Percentiles rank a stretch among this genome's conserved stretches.
These are phyloP conservation scores for Chlamydomonas incerta DNA, from an alignment of 139 green algal genomes.

Conservation along the genomic window DNA sequence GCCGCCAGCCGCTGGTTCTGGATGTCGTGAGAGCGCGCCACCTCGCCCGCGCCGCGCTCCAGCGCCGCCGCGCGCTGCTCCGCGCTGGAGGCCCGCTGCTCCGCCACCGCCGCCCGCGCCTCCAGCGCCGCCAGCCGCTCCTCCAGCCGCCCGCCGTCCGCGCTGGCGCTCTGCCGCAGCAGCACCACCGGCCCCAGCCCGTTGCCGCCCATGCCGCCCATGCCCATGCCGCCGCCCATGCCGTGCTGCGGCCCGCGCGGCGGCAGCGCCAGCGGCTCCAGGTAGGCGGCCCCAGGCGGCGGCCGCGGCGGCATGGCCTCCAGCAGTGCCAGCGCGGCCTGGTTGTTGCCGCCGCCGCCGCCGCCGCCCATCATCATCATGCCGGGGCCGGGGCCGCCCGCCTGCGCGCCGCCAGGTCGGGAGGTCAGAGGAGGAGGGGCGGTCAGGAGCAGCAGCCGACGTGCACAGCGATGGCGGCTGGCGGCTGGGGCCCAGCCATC, in stretches of 20 bases:
- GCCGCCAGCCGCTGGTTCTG: constrained; percentile 43
- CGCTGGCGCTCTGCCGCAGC: not conserved
- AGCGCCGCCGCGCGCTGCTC: constrained; percentile 24
- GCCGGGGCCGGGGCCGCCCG: too few species aligned
- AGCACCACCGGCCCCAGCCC: not conserved
- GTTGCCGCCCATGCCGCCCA: not conserved
- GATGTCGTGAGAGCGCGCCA: constrained; percentile 39
- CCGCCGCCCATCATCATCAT: too few species aligned
- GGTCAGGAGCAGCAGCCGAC: too few species aligned
- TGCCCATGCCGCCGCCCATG: not conserved
- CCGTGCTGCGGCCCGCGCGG: too few species aligned
- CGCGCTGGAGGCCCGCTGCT: constrained; percentile 6
- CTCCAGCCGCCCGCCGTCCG: not conserved
- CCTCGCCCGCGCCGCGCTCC: not conserved
- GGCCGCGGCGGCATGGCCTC: not conserved
- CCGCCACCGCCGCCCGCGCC: constrained; percentile 1
- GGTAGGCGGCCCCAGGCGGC: not conserved
- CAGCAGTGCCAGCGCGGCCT: not conserved
- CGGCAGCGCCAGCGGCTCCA: constrained; percentile 11
- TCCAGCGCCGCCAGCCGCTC: constrained; percentile 39
- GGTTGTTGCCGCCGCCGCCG: too few species aligned
- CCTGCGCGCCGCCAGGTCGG: too few species aligned
- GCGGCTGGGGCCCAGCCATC: too few species aligned
- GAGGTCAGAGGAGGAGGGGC: too few species aligned
- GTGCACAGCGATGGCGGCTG: too few species aligned